Conservation (phyloP, 768 basidiomycete species). For the Chiua virens region DNA sequence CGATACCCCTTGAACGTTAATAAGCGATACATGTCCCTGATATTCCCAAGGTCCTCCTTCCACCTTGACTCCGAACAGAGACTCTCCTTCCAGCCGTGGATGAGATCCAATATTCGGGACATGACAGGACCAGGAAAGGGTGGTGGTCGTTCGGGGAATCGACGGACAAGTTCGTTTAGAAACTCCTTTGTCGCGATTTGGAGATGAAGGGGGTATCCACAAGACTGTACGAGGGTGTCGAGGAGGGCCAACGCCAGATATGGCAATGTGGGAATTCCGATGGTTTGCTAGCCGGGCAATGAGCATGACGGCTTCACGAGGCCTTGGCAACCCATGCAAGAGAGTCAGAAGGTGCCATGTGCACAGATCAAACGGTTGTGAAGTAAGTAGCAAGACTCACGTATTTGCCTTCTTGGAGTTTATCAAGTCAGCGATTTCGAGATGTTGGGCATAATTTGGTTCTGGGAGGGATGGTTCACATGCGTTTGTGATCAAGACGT, state of each 20-base stretch:
- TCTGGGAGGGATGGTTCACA: constrained; percentile 86
- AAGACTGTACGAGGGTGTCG: constrained; percentile 90
- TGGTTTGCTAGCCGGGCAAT: constrained; percentile 86
- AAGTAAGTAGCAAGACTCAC: constrained; percentile 48
- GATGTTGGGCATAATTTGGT: constrained; percentile 88
- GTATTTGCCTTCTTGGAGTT: constrained; percentile 96
- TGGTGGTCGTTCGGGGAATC: constrained; percentile 97
- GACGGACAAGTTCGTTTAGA: constrained; percentile 94
- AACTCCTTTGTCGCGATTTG: constrained; percentile 98
- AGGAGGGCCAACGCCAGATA: constrained; percentile 84
- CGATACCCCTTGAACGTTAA: constrained; percentile 91
- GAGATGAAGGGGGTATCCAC: constrained; percentile 96
- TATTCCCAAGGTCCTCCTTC: constrained; percentile 96
- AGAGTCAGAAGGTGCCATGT: too few species aligned
- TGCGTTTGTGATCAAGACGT: constrained; percentile 74
- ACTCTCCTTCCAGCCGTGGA: constrained; percentile 92
- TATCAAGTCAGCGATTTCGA: constrained; percentile 92
- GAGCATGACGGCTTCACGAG: constrained; percentile 88
- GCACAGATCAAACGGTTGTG: background rate
- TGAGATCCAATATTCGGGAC: constrained; percentile 89
- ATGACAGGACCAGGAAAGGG: constrained; percentile 94
- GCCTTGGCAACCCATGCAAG: constrained; percentile 42
- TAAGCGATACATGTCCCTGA: constrained; percentile 95
- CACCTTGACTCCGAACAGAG: constrained; percentile 87
- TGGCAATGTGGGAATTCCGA: constrained; percentile 87